phyloP scores from a whole-genome alignment of 2,329 filamentous ascomycete genomes.

The Epichloe sibirici region DNA sequence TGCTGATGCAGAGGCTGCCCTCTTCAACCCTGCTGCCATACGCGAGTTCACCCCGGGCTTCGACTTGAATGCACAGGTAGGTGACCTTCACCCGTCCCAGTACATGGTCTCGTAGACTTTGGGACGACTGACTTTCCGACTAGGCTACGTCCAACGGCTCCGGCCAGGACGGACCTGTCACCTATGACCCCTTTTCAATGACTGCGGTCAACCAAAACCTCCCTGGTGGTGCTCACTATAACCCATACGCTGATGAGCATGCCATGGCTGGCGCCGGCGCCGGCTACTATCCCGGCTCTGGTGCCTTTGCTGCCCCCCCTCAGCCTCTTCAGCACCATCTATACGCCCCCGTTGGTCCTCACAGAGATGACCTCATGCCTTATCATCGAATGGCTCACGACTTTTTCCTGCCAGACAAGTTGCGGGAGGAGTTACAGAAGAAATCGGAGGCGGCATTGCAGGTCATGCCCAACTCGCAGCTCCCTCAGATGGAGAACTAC shows the following conservation, averaged over 20 bases:
- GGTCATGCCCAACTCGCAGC: constrained; percentile 63
- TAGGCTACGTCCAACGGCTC: constrained; percentile 35
- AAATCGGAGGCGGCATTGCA: constrained; percentile 79
- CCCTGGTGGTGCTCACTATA: constrained; percentile 41
- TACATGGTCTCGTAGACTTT: background rate
- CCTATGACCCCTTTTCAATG: constrained; percentile 54
- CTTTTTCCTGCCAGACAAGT: constrained; percentile 78
- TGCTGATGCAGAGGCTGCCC: constrained; percentile 29
- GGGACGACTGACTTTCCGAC: background rate
- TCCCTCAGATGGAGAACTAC: constrained; percentile 76
- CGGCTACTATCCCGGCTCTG: constrained; percentile 54
- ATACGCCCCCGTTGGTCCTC: constrained; percentile 78
- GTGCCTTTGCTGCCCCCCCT: constrained; percentile 36
- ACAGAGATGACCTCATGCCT: constrained; percentile 65
- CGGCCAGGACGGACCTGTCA: constrained; percentile 28
- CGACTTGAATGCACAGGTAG: constrained; percentile 37
- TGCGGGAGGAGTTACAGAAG: constrained; percentile 80
- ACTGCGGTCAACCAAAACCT: constrained; percentile 39
- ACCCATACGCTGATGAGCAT: constrained; percentile 70
- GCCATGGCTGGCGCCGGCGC: constrained; percentile 43
- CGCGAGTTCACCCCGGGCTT: constrained; percentile 50
- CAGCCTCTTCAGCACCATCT: constrained; percentile 81
- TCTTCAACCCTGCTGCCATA: constrained; percentile 45
- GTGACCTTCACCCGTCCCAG: constrained; percentile 6
- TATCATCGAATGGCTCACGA: constrained; percentile 84